phyloP scores from a whole-genome alignment of 177 flowering plant species.

The Tripterygium wilfordii region DNA sequence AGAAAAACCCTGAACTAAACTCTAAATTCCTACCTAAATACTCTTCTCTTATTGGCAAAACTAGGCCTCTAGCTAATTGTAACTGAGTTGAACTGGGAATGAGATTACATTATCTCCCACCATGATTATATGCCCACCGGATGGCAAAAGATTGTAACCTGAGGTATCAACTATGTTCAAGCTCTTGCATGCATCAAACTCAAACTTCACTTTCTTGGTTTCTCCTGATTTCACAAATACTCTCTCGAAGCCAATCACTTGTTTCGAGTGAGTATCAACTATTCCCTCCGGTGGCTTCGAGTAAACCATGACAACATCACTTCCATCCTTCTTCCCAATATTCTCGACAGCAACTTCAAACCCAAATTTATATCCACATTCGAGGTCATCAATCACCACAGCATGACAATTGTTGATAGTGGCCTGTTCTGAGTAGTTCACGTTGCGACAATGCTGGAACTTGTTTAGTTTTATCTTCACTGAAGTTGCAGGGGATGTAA shows the following conservation, averaged over 20 bases:
- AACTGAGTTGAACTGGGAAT: neutral
- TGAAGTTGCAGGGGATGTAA: neutral
- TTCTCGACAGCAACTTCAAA: slow-evolving; percentile 15
- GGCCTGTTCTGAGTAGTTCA: neutral
- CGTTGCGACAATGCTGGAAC: slow-evolving; percentile 2
- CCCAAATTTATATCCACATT: neutral
- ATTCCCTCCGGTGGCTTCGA: slow-evolving; percentile 7
- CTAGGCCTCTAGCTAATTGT: no score
- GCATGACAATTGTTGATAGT: neutral
- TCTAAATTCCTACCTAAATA: no score
- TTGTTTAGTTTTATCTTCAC: neutral
- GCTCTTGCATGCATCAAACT: slow-evolving; percentile 20
- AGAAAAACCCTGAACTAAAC: no score
- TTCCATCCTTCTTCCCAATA: slow-evolving; percentile 15
- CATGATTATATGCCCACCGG: slow-evolving; percentile 13
- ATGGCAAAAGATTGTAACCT: slow-evolving; percentile 6
- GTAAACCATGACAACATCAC: slow-evolving; percentile 14
- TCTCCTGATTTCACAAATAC: slow-evolving; percentile 9
- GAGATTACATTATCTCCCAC: neutral
- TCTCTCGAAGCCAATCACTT: slow-evolving; percentile 18
- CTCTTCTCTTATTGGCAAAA: no score
- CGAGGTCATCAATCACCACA: slow-evolving; percentile 3
- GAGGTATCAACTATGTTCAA: slow-evolving; percentile 14
- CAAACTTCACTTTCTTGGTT: slow-evolving; percentile 4
- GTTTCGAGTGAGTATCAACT: slow-evolving; percentile 9